Conservation (phyloP, 768 basidiomycete species). For the Lactarius trivialis region DNA sequence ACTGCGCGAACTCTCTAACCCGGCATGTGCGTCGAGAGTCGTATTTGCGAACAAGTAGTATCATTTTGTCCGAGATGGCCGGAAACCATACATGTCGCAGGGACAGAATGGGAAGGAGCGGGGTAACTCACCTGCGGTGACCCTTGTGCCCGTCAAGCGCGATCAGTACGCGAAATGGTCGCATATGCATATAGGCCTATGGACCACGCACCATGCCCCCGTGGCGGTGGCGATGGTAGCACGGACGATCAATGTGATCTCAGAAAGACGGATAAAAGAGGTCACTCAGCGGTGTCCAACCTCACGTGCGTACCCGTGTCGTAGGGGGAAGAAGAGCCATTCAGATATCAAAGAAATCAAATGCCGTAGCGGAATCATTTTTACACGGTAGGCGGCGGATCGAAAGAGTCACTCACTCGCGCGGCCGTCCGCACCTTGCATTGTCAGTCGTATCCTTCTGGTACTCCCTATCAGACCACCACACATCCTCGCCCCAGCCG, state of each 20-base stretch:
- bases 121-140: conserved; percentile 7
- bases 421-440: conserved; percentile 9
- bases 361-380: conserved; percentile 20
- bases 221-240: conserved; percentile 15
- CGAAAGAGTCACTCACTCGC: conserved; percentile 18
- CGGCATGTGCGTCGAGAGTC: background rate
- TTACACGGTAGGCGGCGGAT: conserved; percentile 15
- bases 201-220: conserved; percentile 19
- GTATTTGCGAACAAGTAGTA: background rate
- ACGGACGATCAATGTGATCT: conserved; percentile 20
- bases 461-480: conserved; percentile 14
- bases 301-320: conserved; percentile 3
- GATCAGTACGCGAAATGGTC: background rate
- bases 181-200: conserved; percentile 14
- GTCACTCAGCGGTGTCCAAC: conserved; percentile 19
- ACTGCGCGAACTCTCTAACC: background rate
- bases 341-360: conserved; percentile 20
- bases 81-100: background rate
- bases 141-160: background rate
- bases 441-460: conserved; percentile 6
- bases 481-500: conserved; percentile 7
- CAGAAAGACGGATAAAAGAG: conserved; percentile 12
- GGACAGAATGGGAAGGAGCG: background rate
- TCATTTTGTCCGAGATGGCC: conserved; percentile 1
- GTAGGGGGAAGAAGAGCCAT: conserved; percentile 15